Evolutionary conservation across 805 yeast genomes (phyloP).

Genomic region (Kregervanrija delftensis): DNA sequence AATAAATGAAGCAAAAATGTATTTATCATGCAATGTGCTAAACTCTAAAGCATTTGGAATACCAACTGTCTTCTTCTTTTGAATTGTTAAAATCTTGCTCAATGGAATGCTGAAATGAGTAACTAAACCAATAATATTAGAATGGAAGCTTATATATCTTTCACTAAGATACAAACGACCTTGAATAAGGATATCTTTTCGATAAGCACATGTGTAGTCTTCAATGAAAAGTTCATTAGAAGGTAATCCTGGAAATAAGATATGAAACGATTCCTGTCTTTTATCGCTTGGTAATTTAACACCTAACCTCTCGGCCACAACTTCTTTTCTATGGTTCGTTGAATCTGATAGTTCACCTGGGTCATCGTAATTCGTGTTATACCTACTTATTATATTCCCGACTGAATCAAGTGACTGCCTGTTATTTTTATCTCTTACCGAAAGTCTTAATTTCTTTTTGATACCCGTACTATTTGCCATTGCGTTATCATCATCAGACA

Average conservation of each 20-base stretch:
- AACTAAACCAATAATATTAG: conserved; percentile 62
- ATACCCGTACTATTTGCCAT: conserved; percentile 7
- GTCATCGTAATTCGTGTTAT: conserved; percentile 6
- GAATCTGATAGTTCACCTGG: background rate
- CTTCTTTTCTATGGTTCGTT: conserved; percentile 7
- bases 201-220: conserved; percentile 57
- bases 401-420: conserved; percentile 1
- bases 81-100: conserved; percentile 55
- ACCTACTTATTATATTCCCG: conserved; percentile 6
- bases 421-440: conserved; percentile 6
- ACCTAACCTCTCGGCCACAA: conserved; percentile 14
- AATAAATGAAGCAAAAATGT: conserved; percentile 58
- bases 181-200: conserved; percentile 61
- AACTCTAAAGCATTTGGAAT: conserved; percentile 66
- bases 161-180: conserved; percentile 58
- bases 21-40: conserved; percentile 55
- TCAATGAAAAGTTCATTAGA: conserved; percentile 46
- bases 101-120: conserved; percentile 53
- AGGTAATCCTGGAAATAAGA: conserved; percentile 47
- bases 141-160: conserved; percentile 51
- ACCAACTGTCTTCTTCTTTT: conserved; percentile 56
- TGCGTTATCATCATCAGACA: conserved; percentile 10
- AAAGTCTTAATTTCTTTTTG: conserved; percentile 10
- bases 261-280: conserved; percentile 55
- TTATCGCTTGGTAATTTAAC: conserved; percentile 38